A percentile compares a stretch with the other conserved stretches of the same genome.
phyloP scores from a whole-genome alignment of 495 filamentous ascomycete species.

The Trypethelium eluteriae region DNA sequence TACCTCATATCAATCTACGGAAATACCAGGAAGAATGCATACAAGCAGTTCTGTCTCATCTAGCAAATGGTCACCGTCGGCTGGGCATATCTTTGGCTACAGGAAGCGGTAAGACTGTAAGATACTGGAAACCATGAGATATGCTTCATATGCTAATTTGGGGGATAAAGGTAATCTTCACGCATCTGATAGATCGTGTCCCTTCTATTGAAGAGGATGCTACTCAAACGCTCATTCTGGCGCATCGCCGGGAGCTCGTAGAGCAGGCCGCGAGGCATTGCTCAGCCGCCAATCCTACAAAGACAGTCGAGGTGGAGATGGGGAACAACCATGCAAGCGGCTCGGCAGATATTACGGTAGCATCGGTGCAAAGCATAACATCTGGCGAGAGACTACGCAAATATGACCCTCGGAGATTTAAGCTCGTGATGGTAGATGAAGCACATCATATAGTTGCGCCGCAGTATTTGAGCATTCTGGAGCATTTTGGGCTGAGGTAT shows the following conservation, averaged over 20 bases:
- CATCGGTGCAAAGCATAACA: constrained; percentile 74
- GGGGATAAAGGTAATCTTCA: constrained; percentile 73
- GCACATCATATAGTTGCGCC: constrained; percentile 94
- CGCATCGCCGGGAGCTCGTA: constrained; percentile 88
- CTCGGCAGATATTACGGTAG: constrained; percentile 82
- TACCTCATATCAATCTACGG: constrained; percentile 30
- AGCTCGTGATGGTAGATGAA: constrained; percentile 90
- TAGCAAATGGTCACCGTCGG: constrained; percentile 67
- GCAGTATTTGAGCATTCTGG: constrained; percentile 62
- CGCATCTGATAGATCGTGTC: constrained; percentile 80
- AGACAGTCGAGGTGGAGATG: constrained; percentile 84
- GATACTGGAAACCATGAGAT: constrained; percentile 16
- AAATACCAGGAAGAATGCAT: constrained; percentile 55
- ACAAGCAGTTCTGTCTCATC: constrained; percentile 64
- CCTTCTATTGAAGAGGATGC: constrained; percentile 48
- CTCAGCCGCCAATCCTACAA: constrained; percentile 65
- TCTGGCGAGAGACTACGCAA: constrained; percentile 68
- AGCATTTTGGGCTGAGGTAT: constrained; percentile 63
- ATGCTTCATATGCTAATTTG: constrained; percentile 7
- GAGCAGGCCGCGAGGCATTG: constrained; percentile 90
- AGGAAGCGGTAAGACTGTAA: constrained; percentile 84
- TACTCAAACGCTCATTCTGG: constrained; percentile 80
- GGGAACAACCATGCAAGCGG: constrained; percentile 65
- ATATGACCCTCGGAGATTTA: constrained; percentile 73
- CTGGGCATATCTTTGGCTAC: constrained; percentile 87